Evolutionary conservation across 768 basidiomycete species (phyloP), one percentile per base, ranked within the genome.

Genomic region (Epithele typhae): DNA sequence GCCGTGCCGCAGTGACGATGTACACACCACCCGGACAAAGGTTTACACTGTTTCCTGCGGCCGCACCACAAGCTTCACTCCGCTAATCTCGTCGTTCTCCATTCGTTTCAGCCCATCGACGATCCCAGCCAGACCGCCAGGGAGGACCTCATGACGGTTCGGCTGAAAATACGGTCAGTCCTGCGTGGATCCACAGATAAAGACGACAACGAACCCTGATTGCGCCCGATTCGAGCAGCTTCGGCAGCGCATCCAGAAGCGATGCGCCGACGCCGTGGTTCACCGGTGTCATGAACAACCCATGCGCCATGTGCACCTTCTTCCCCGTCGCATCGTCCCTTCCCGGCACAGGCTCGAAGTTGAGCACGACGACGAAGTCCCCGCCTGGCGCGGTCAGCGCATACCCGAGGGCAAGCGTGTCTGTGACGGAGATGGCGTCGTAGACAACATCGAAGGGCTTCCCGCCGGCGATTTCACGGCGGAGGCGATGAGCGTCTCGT

Each of bases 141-240:
- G 58, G 11, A 64, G 49, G 8, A 64, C 39, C 25, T 64, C 58
- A 3, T 60, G 56, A 2, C 37, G 40, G 38, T 60, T 64, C 14
- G 62, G 62, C 62, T 63, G 35, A 15, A 33, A 25, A 61, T 53
- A n/a, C 33, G 35, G 34, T 58, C 60, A 22, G 59, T 55, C n/a
- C 55, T 60, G 45, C 4, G 12, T 34, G 21, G 27, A 19, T 9
- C 7, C 32, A 12, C n/a, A n/a, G n/a, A n/a, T n/a, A n/a, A n/a
- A n/a, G n/a, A n/a, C n/a, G n/a, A n/a, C n/a, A n/a, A 27, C 51
- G 22, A 19, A 55, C 54, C 44, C 48, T 48, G 25, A 57, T 40
- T 12, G 38, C 47, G 5, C 56, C 52, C 12, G 41, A 45, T 37
- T 46, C 56, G 6, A 54, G 40, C 25, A 57, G 27, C 23, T 32